Percentiles rank a stretch among this genome's conserved stretches.
Conservation (phyloP, 371 early-diverging fungal species). For the Syncephalis fuscata region DNA sequence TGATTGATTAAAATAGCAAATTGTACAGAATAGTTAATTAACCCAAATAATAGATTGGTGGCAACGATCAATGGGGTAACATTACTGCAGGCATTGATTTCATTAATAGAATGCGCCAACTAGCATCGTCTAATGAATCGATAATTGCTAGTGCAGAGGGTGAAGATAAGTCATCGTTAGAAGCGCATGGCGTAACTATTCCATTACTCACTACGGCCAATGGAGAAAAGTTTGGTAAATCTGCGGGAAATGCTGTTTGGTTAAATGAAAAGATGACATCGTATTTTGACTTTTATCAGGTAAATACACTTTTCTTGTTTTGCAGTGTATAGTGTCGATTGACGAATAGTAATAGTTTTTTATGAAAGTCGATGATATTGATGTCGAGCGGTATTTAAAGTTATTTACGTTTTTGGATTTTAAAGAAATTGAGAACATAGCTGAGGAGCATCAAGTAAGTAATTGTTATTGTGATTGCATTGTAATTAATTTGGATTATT, state of each 20-base stretch:
- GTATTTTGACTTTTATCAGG: constrained; percentile 84
- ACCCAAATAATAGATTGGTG: constrained; percentile 83
- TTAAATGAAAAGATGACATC: constrained; percentile 62
- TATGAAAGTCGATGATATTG: constrained; percentile 62
- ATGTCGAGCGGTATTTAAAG: constrained; percentile 50
- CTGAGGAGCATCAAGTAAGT: constrained; percentile 38
- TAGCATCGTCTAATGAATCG: constrained; percentile 8
- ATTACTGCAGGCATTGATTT: constrained; percentile 88
- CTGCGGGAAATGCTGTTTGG: constrained; percentile 93
- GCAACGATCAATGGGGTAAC: constrained; percentile 97
- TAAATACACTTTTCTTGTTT: constrained; percentile 62
- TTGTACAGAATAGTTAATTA: no score
- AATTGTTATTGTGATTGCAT: background rate
- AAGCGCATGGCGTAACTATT: constrained; percentile 70
- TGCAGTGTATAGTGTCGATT: constrained; percentile 32
- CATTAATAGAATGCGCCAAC: constrained; percentile 30
- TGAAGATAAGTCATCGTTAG: background rate
- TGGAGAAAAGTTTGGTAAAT: constrained; percentile 94
- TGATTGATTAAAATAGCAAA: no score
- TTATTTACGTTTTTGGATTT: constrained; percentile 65
- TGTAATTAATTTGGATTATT: background rate
- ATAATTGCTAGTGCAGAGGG: constrained; percentile 11
- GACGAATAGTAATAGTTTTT: constrained; percentile 68
- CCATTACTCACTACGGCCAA: constrained; percentile 73
- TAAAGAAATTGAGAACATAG: constrained; percentile 32